Conservation (phyloP, 495 filamentous ascomycete genomes). For the Trichoderma erinaceum region DNA sequence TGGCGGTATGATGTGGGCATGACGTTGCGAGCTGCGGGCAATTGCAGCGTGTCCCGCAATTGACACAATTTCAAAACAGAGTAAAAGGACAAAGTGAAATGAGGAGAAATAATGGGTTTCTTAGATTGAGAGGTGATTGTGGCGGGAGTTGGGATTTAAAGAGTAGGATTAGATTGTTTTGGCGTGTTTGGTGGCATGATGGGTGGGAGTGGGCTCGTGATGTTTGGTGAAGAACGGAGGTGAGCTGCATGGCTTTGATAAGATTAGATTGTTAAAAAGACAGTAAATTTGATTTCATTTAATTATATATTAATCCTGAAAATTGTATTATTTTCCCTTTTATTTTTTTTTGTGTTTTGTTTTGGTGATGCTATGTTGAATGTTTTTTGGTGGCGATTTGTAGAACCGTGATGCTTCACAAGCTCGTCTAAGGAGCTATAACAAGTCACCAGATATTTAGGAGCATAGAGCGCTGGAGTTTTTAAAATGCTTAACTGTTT, state of each 20-base stretch:
- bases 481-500: too few relatives aligned
- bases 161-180: background rate
- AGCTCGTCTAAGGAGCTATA: too few relatives aligned
- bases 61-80: background rate
- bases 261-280: background rate
- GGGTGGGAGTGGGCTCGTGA: background rate
- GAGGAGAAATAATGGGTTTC: background rate
- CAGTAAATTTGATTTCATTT: too few relatives aligned
- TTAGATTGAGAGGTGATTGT: background rate
- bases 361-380: too few relatives aligned
- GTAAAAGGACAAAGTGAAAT: background rate
- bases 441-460: too few relatives aligned
- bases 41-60: background rate
- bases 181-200: background rate
- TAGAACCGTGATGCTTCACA: too few relatives aligned
- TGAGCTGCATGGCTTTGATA: background rate
- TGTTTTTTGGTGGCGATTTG: too few relatives aligned
- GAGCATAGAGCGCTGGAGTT: too few relatives aligned
- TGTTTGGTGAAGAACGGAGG: background rate
- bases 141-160: background rate
- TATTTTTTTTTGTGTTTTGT: too few relatives aligned
- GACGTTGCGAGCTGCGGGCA: background rate
- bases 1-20: constrained; percentile 8
- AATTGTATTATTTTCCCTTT: too few relatives aligned
- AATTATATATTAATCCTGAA: too few relatives aligned